A percentile compares a stretch with the other conserved stretches of the same genome.
Conservation (phyloP, 1,284 basidiomycete genomes). For the Xerocomus minutiporus region DNA sequence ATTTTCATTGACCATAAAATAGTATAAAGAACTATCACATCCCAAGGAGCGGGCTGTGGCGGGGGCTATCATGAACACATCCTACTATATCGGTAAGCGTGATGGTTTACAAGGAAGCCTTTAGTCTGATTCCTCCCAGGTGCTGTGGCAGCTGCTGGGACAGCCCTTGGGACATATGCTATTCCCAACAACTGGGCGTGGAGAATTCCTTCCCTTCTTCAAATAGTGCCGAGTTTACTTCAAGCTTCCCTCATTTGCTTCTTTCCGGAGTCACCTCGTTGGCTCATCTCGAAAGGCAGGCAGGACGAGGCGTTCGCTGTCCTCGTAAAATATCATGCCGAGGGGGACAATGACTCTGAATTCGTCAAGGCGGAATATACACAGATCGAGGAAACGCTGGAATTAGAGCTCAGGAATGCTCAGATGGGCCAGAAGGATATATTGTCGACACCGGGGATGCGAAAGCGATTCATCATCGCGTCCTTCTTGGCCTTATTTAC, state of each 20-base stretch:
- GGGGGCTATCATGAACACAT: conserved; percentile 8
- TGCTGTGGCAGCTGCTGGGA: conserved; percentile 19
- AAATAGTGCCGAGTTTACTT: conserved; percentile 45
- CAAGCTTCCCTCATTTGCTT: conserved; percentile 46
- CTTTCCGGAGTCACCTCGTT: conserved; percentile 59
- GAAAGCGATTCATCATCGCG: background rate
- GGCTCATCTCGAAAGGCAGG: conserved; percentile 51
- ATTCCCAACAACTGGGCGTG: conserved; percentile 50
- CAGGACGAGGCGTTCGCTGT: conserved; percentile 35
- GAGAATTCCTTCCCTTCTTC: conserved; percentile 55
- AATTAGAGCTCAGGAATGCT: conserved; percentile 2
- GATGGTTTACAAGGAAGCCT: background rate
- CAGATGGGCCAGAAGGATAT: background rate
- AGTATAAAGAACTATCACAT: conserved; percentile 20
- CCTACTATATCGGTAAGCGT: conserved; percentile 8
- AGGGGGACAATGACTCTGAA: conserved; percentile 13
- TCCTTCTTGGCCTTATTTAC: conserved; percentile 40
- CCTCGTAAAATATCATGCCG: conserved; percentile 18
- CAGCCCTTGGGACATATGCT: conserved; percentile 45
- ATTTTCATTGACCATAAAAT: background rate
- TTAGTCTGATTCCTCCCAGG: conserved; percentile 6
- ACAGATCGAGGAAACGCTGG: conserved; percentile 48
- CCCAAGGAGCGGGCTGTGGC: conserved; percentile 20
- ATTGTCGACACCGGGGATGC: conserved; percentile 1
- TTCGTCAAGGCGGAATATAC: conserved; percentile 26